Conservation (phyloP, 2,329 filamentous ascomycete species). For the Xylaria polymorpha region DNA sequence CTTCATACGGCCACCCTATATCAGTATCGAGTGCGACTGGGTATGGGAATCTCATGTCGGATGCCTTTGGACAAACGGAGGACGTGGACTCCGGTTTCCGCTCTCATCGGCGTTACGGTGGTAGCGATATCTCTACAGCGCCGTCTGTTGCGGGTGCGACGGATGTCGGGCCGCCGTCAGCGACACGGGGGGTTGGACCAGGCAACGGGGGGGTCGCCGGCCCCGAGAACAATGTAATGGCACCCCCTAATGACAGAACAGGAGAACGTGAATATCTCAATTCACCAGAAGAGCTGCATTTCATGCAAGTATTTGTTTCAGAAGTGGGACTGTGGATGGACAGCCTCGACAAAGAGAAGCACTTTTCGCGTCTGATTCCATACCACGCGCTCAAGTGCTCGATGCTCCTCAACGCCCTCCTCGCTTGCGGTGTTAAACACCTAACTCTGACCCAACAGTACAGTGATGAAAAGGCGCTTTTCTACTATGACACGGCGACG, state of each 20-base stretch:
- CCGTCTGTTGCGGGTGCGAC: slow-evolving; percentile 55
- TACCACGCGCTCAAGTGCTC: slow-evolving; percentile 84
- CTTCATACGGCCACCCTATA: slow-evolving; percentile 45
- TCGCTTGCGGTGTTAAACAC: slow-evolving; percentile 89
- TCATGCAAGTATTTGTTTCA: slow-evolving; percentile 92
- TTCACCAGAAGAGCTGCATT: slow-evolving; percentile 81
- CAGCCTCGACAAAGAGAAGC: slow-evolving; percentile 83
- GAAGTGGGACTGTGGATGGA: slow-evolving; percentile 96
- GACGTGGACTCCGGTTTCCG: slow-evolving; percentile 43
- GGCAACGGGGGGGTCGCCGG: slow-evolving; percentile 51
- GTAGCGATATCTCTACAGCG: slow-evolving; percentile 54
- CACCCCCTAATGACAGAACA: slow-evolving; percentile 55
- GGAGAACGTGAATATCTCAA: slow-evolving; percentile 72
- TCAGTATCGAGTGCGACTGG: slow-evolving; percentile 43
- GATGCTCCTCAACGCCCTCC: slow-evolving; percentile 88
- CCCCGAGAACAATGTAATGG: slow-evolving; percentile 53
- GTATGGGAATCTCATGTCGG: slow-evolving; percentile 43
- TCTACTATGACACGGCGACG: slow-evolving; percentile 89
- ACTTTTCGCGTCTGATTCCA: slow-evolving; percentile 87
- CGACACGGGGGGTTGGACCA: slow-evolving; percentile 46
- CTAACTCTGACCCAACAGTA: slow-evolving; percentile 74
- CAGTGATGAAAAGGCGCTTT: slow-evolving; percentile 79
- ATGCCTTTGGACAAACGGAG: slow-evolving; percentile 42
- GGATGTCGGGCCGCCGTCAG: slow-evolving; percentile 49
- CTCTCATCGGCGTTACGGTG: slow-evolving; percentile 47